phyloP scores from a whole-genome alignment of 805 yeast species.

The Yamadazyma kitorensis region DNA sequence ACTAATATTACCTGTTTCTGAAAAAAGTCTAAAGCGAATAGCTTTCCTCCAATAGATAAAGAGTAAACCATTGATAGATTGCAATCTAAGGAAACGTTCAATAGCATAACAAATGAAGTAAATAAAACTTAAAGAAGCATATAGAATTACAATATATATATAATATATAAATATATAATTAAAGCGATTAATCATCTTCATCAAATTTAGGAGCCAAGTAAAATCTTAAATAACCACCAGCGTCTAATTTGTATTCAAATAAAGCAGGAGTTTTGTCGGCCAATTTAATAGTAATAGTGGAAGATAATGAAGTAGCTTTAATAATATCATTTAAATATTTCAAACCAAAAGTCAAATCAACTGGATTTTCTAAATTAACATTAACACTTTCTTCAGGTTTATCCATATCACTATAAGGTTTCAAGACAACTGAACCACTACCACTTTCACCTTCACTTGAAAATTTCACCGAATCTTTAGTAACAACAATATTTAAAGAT shows the following conservation, averaged over 20 bases:
- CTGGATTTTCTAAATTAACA: conserved; percentile 82
- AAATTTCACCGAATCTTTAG: conserved; percentile 90
- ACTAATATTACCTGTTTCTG: conserved; percentile 75
- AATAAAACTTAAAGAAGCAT: too few relatives aligned
- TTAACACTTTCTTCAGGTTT: conserved; percentile 70
- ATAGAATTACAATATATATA: too few relatives aligned
- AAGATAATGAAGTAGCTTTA: conserved; percentile 80
- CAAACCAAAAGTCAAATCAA: conserved; percentile 84
- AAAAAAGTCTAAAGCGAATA: conserved; percentile 45
- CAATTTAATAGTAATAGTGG: conserved; percentile 76
- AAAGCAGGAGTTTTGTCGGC: conserved; percentile 91
- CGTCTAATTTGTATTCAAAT: conserved; percentile 84
- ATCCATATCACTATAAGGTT: conserved; percentile 81
- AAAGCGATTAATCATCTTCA: conserved; percentile 62
- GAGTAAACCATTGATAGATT: neutral
- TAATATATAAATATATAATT: conserved; percentile 1
- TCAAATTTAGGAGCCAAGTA: conserved; percentile 98
- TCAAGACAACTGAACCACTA: conserved; percentile 78
- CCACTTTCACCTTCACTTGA: conserved; percentile 91
- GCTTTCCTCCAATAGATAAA: conserved; percentile 21
- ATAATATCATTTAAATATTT: conserved; percentile 88
- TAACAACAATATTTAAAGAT: conserved; percentile 78
- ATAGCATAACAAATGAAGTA: too few relatives aligned
- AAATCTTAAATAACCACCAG: conserved; percentile 88
- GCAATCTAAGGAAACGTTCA: too few relatives aligned